Evolutionary conservation across 345 rosid species (phyloP).

Genomic region (Eucalyptus decipiens): DNA sequence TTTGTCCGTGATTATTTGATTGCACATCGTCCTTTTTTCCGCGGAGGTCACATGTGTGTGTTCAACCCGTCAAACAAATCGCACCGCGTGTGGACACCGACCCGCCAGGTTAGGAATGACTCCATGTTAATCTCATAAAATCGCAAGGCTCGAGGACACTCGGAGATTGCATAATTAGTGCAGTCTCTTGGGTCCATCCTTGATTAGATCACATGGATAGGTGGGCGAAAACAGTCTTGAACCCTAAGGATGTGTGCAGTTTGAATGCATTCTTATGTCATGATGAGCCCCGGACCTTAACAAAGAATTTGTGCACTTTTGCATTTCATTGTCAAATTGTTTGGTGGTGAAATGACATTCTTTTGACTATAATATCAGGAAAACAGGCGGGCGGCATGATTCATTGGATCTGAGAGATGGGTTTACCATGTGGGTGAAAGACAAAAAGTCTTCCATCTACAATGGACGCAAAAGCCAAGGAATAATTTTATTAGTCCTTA

Average conservation of each 20-base stretch:
- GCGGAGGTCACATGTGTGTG: neutral
- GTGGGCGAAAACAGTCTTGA: neutral
- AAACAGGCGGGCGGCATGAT: neutral
- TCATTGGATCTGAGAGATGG: neutral
- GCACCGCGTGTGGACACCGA: neutral
- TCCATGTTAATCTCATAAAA: neutral
- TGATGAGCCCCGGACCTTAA: neutral
- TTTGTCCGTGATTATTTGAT: neutral
- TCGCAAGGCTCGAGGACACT: neutral
- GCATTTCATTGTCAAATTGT: neutral
- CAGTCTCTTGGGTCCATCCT: neutral
- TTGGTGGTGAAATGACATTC: neutral
- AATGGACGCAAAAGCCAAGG: neutral
- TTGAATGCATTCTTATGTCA: neutral
- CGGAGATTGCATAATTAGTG: neutral
- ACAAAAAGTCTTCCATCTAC: neutral
- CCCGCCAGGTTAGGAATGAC: neutral
- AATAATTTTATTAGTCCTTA: neutral
- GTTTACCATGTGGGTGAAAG: neutral
- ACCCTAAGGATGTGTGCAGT: neutral
- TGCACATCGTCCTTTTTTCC: neutral
- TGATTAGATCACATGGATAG: neutral
- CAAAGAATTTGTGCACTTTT: neutral
- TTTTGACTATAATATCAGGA: neutral
- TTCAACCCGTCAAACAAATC: neutral